phyloP scores from a whole-genome alignment of 2,329 filamentous ascomycete species.

The Lizonia empirigonia region DNA sequence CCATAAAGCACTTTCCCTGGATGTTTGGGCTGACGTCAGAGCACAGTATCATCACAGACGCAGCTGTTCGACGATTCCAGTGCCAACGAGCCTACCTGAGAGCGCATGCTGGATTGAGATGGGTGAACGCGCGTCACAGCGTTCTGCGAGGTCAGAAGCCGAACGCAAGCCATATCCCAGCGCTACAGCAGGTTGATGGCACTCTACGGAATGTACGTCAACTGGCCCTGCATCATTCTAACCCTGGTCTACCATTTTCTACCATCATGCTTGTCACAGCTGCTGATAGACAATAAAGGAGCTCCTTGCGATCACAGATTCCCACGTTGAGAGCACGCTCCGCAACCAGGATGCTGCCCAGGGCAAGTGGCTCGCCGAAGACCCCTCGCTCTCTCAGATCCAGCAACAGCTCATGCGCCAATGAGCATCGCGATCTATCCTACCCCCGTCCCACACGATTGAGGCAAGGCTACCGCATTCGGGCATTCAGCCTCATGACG shows the following conservation, averaged over 20 bases:
- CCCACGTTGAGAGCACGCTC: conserved; percentile 61
- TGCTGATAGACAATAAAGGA: conserved; percentile 53
- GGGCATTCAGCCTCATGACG: conserved; percentile 15
- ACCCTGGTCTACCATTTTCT: not conserved
- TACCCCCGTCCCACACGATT: conserved; percentile 7
- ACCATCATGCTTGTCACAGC: not conserved
- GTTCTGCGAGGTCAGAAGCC: conserved; percentile 59
- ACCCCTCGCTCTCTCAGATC: conserved; percentile 61
- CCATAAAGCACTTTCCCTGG: not conserved
- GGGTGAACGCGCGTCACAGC: conserved; percentile 60
- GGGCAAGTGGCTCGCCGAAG: conserved; percentile 66
- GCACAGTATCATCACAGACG: conserved; percentile 64
- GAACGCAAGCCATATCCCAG: conserved; percentile 53
- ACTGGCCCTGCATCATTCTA: not conserved
- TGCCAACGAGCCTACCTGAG: conserved; percentile 66
- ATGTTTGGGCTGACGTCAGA: conserved; percentile 27
- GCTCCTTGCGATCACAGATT: conserved; percentile 62
- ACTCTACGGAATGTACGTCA: conserved; percentile 56
- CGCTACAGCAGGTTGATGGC: conserved; percentile 56
- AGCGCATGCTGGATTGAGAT: conserved; percentile 63
- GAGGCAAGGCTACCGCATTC: conserved; percentile 11
- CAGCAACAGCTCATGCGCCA: conserved; percentile 47
- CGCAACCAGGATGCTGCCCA: conserved; percentile 60
- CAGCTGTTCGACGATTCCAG: conserved; percentile 64
- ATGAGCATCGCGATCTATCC: conserved; percentile 21